Evolutionary conservation across 768 basidiomycete genomes (phyloP).

Genomic region (Lentinus tigrinus): DNA sequence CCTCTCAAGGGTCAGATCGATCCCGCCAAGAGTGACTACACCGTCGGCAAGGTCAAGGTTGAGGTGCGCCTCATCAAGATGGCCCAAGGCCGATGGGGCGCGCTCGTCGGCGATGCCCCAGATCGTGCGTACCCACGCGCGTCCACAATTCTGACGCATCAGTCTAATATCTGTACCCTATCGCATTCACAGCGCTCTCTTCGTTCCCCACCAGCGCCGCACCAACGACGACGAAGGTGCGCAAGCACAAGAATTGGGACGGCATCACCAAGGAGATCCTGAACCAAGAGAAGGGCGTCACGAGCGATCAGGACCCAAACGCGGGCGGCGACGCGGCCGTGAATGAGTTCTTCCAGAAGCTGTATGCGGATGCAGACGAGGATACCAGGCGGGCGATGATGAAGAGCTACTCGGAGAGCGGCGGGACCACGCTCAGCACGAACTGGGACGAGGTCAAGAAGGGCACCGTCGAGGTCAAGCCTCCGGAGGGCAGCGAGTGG

Average conservation of each 20-base stretch:
- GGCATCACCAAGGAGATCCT: conserved; percentile 70
- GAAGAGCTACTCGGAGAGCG: conserved; percentile 95
- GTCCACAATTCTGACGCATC: conserved; percentile 26
- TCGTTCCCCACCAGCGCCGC: conserved; percentile 35
- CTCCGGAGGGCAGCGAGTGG: conserved; percentile 83
- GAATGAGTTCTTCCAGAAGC: conserved; percentile 88
- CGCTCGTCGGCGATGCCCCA: conserved; percentile 69
- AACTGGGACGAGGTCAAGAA: conserved; percentile 91
- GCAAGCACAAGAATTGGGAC: conserved; percentile 86
- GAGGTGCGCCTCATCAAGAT: conserved; percentile 79
- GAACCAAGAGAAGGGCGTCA: conserved; percentile 64
- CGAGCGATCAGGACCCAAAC: conserved; percentile 79
- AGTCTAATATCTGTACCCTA: not conserved
- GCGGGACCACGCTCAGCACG: conserved; percentile 93
- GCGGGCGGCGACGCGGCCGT: conserved; percentile 84
- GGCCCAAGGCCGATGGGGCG: conserved; percentile 68
- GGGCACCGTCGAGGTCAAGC: conserved; percentile 69
- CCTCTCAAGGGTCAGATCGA: conserved; percentile 85
- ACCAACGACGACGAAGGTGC: conserved; percentile 27
- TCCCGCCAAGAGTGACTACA: conserved; percentile 55
- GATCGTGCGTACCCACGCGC: conserved; percentile 56
- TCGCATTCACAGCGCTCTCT: conserved; percentile 19
- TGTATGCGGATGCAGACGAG: conserved; percentile 88
- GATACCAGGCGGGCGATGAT: conserved; percentile 94
- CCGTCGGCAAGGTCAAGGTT: conserved; percentile 83